Evolutionary conservation across 2,329 filamentous ascomycete genomes (phyloP).

Genomic region (Aspergillus clavatus): DNA sequence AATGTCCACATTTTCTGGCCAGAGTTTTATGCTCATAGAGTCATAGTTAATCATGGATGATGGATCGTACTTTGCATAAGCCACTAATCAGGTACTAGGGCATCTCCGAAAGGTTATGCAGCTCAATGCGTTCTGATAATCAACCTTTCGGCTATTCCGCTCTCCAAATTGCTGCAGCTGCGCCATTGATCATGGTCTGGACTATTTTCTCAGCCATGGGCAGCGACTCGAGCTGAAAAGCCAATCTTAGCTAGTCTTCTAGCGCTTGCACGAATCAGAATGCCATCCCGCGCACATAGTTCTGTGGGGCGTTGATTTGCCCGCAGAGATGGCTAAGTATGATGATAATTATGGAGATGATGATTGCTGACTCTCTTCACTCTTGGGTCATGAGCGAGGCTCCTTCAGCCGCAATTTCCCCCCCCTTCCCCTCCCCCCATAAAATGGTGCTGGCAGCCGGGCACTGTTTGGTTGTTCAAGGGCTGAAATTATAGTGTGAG

Average conservation of each 20-base stretch:
- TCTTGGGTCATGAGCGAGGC: not conserved
- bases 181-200: not conserved
- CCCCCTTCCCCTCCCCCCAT: not conserved
- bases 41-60: no score
- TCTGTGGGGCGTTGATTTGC: constrained; percentile 3
- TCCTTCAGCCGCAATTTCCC: constrained; percentile 1
- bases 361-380: not conserved
- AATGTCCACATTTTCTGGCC: no score
- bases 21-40: no score
- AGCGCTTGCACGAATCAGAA: constrained; percentile 2
- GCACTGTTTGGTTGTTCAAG: not conserved
- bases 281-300: not conserved
- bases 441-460: no score
- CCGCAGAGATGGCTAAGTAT: constrained; percentile 3
- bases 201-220: not conserved
- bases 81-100: no score
- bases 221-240: not conserved
- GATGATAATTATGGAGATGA: no score
- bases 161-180: not conserved
- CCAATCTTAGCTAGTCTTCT: not conserved
- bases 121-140: not conserved
- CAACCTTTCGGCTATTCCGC: not conserved
- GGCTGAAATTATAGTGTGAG: not conserved
- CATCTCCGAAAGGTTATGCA: no score
- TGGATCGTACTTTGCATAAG: no score